A percentile compares a stretch with the other conserved stretches of the same genome.
Conservation (phyloP, 1,284 basidiomycete species). For the Marasmius tenuissimus region DNA sequence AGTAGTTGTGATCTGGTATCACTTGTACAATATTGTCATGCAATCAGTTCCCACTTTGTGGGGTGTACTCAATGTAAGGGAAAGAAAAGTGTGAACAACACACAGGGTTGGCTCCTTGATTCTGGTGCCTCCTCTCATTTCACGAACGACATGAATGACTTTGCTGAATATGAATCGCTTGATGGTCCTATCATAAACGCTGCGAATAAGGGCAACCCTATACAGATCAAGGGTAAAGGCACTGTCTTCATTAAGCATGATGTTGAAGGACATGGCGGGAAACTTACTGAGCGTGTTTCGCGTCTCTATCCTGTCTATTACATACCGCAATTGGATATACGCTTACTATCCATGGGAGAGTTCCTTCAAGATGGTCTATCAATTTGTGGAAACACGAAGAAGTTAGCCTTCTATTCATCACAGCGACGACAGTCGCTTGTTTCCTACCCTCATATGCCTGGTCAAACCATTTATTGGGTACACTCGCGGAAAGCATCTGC, state of each 20-base stretch:
- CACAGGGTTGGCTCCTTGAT: not conserved
- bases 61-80: not conserved
- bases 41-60: not conserved
- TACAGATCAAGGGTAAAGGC: not conserved
- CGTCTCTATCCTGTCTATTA: conserved; percentile 5
- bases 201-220: not conserved
- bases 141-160: conserved; percentile 1
- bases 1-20: not conserved
- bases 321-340: not conserved
- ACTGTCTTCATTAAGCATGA: conserved; percentile 5
- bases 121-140: conserved; percentile 6
- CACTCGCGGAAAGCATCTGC: not conserved
- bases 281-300: not conserved
- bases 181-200: not conserved
- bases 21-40: not conserved
- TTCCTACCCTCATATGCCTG: not conserved
- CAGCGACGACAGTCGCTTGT: not conserved
- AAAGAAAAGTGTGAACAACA: not conserved
- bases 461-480: not conserved
- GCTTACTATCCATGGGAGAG: conserved; percentile 3
- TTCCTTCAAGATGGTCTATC: not conserved
- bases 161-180: not conserved
- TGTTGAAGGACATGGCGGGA: not conserved
- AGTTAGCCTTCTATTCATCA: not conserved
- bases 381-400: not conserved